Base-by-base conservation (phyloP, 139 green algal genomes). In the Astrephomene gubernaculifera region DNA sequence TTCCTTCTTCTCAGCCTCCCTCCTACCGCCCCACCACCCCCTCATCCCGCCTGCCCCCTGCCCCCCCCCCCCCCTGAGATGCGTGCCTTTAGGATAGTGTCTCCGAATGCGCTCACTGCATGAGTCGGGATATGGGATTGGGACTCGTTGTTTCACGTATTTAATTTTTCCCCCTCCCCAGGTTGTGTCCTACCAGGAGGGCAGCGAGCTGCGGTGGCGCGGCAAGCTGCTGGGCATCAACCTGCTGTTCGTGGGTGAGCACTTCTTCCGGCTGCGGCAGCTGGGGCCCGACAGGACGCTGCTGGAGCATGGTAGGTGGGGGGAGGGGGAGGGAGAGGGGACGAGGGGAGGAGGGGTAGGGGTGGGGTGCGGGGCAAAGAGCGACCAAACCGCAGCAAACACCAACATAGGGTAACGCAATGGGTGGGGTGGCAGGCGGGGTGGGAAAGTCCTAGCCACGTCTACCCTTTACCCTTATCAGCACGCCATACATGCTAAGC, bases 201-300 rank as follows among this genome's bases (percentile, higher is more conserved):
- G 75, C 75, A 24, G 7, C 3, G 57, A 71, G 75, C 39, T 82
- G 21, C 25, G 57, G 1, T 82, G 75, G 75, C 75, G 75, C 38
- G 75, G 75, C 38, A 82, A 60, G 57, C 57, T 82, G 27, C 43
- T 25, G 31, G 27, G 27, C 27, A 71, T 38, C 25, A 52, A 71
- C 57, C 36, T 71, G 38, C 33, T 82, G 27, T 82, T 82, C 57
- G 75, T 82, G 25, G 75, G 75, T 7, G 75, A 82, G 41, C 75
- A 82, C 38, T 82, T 39, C 38, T 82, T 82, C 27, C n/a, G 17
- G 5, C 57, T 82, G 21, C 24, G 71, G 27, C 3, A 38, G 2
- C 0, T 82, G 27, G 75, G 75, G 4, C 75, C 54, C 5, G 17
- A 61, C 4, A 71, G 71, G 41, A 82, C 75, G n/a, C 57, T 71